Conservation (phyloP, 495 filamentous ascomycete genomes). For the Penicillium fimorum region DNA sequence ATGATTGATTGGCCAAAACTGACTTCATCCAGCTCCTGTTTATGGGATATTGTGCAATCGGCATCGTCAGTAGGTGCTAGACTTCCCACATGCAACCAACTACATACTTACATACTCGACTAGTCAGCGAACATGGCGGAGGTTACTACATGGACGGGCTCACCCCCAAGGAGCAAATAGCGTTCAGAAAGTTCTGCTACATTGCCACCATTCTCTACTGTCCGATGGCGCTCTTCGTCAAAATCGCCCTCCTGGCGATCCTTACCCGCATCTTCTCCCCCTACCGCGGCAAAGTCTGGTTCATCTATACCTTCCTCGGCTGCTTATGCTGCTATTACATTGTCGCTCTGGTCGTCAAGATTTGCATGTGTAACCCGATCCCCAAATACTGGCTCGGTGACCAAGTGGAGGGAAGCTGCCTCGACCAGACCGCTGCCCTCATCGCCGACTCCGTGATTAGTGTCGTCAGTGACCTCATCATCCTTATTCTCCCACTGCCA, state of each 20-base stretch:
- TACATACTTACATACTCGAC: neutral
- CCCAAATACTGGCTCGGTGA: conserved; percentile 23
- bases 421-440: conserved; percentile 43
- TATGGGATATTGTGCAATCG: conserved; percentile 39
- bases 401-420: conserved; percentile 27
- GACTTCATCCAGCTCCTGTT: conserved; percentile 26
- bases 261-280: conserved; percentile 48
- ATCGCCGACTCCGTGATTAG: conserved; percentile 50
- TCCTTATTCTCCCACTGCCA: conserved; percentile 46
- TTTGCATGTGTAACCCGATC: conserved; percentile 27
- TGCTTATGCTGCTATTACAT: conserved; percentile 41
- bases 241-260: conserved; percentile 49
- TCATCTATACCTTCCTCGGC: conserved; percentile 46
- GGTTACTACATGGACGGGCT: conserved; percentile 36
- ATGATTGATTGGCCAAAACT: neutral
- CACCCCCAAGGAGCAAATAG: conserved; percentile 12
- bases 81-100: neutral
- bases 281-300: conserved; percentile 36
- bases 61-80: conserved; percentile 35
- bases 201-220: conserved; percentile 48
- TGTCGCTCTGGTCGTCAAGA: conserved; percentile 27
- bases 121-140: conserved; percentile 41
- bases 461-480: conserved; percentile 45
- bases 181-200: conserved; percentile 43
- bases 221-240: conserved; percentile 47